Conservation (phyloP, 768 basidiomycete genomes). For the Lyophyllum decastes region DNA sequence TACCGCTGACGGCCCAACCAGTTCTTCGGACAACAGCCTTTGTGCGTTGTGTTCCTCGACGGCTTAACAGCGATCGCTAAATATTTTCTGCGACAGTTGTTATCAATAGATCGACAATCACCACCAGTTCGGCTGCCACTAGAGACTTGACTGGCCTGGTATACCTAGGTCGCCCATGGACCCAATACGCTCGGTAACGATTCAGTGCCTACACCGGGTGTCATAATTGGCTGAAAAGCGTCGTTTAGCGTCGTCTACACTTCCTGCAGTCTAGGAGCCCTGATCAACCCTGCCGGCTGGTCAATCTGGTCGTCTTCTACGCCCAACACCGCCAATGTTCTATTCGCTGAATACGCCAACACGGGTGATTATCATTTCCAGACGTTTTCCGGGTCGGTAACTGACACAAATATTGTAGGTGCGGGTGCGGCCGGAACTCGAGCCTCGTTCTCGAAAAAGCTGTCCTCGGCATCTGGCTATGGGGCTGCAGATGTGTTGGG, state of each 20-base stretch:
- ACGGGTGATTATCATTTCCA: slow-evolving; percentile 12
- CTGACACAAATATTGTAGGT: slow-evolving; percentile 4
- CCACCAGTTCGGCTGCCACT: slow-evolving; percentile 19
- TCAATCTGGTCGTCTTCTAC: slow-evolving; percentile 23
- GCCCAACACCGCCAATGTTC: slow-evolving; percentile 27
- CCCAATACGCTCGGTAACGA: slow-evolving; percentile 20
- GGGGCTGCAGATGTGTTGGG: slow-evolving; percentile 23
- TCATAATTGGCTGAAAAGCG: background rate
- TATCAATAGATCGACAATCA: slow-evolving; percentile 24
- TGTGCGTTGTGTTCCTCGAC: slow-evolving; percentile 4
- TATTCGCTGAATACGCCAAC: slow-evolving; percentile 24
- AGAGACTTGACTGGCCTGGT: slow-evolving; percentile 20
- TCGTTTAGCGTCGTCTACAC: slow-evolving; percentile 23
- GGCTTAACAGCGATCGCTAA: too few relatives aligned
- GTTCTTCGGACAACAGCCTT: slow-evolving; percentile 12
- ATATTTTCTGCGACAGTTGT: slow-evolving; percentile 11
- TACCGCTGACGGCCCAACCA: slow-evolving; percentile 24
- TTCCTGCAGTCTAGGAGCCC: slow-evolving; percentile 18
- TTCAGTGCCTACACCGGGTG: too few relatives aligned
- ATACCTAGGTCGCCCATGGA: slow-evolving; percentile 25
- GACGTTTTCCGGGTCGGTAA: background rate
- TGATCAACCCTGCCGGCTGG: slow-evolving; percentile 29
- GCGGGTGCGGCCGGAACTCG: slow-evolving; percentile 25
- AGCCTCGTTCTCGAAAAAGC: slow-evolving; percentile 24
- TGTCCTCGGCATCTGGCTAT: slow-evolving; percentile 19